Evolutionary conservation across 208 protist genomes (phyloP).

Genomic region (Novymonas esmeraldas): DNA sequence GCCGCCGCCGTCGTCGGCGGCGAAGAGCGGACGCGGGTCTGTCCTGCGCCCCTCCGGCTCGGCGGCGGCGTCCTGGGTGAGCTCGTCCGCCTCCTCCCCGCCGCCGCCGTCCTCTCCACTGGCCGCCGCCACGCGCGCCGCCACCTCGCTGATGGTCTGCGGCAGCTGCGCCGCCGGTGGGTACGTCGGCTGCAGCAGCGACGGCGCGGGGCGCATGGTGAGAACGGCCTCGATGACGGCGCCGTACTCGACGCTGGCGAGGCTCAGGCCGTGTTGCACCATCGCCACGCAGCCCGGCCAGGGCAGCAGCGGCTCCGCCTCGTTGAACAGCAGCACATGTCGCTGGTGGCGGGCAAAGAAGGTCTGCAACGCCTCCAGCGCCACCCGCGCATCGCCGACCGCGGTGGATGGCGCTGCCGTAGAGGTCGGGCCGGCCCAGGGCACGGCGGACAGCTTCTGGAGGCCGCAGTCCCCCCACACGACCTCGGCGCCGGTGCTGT

Average conservation of each 20-base stretch:
- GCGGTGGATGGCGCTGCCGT: no score
- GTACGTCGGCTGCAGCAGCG: constrained; percentile 22
- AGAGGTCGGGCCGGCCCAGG: neutral
- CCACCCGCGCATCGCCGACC: neutral
- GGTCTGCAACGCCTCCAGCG: constrained; percentile 11
- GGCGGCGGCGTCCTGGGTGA: neutral
- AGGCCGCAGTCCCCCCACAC: constrained; percentile 46
- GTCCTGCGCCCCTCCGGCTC: constrained; percentile 41
- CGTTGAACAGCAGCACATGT: constrained; percentile 67
- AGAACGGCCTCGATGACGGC: constrained; percentile 49
- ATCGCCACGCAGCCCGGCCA: constrained; percentile 37
- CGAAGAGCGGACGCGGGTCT: constrained; percentile 63
- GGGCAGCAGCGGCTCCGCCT: constrained; percentile 43
- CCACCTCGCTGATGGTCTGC: constrained; percentile 26
- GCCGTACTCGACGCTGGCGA: constrained; percentile 62
- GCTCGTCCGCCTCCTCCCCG: neutral
- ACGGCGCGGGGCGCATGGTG: constrained; percentile 16
- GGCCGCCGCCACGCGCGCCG: constrained; percentile 20
- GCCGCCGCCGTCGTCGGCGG: constrained; percentile 23
- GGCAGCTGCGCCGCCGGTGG: constrained; percentile 18
- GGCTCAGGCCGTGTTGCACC: constrained; percentile 36
- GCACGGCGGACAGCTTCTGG: neutral
- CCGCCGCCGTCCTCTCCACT: neutral
- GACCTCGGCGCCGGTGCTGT: constrained; percentile 45
- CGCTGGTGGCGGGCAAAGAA: constrained; percentile 46